Base-by-base conservation (phyloP, 2,329 filamentous ascomycete species). In the Aspergillus pseudoglaucus region DNA sequence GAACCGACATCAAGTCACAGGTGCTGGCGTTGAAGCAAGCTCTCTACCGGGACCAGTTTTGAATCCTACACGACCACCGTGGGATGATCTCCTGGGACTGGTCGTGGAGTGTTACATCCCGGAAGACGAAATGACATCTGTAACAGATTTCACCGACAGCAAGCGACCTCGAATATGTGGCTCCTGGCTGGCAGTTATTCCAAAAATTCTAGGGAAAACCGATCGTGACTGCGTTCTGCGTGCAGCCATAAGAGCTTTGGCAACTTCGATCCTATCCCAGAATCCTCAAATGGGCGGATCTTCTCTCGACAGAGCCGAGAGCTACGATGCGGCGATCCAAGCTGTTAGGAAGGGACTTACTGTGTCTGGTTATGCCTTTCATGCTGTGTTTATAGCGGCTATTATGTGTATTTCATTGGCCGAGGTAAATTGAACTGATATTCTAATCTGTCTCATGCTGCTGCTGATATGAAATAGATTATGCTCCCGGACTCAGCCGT, bases 141-240 rank as follows among this genome's bases (percentile, higher is more conserved):
- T 48, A 15, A 30, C 30, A 8, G 15, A 38, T 18, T 12, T 9
- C 30, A 33, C 47, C 10, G 38, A 50, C 25, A 41, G 32, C 35
- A 46, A 33, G 42, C 45, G 38, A 23, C 46, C 61, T 20, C 60
- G 64, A 8, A 63, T 71, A 40, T 72, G 69, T 47, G 71, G 70
- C 6, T 58, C 66, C 1, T 74, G 70, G 71, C 61, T 72, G 0
- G 67, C 68, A 44, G 59, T 66, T 6, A 59, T 73, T 5, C 69
- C 68, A 1, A 49, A 55, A 0, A 55, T 73, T 2, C 54, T 58
- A 1, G 42, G 47, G 7, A 51, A 51, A 10, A 46, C 54, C 1
- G 49, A 52, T 20, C 23, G 37, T 17, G 54, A 60, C 6, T 35
- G 50, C 1, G 50, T 61, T 2, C 47, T 72, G 5, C 51, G 54